These are phyloP conservation scores for Zalaria obscura DNA, from an alignment of 2,329 filamentous ascomycete genomes.

Conservation along the genomic window DNA sequence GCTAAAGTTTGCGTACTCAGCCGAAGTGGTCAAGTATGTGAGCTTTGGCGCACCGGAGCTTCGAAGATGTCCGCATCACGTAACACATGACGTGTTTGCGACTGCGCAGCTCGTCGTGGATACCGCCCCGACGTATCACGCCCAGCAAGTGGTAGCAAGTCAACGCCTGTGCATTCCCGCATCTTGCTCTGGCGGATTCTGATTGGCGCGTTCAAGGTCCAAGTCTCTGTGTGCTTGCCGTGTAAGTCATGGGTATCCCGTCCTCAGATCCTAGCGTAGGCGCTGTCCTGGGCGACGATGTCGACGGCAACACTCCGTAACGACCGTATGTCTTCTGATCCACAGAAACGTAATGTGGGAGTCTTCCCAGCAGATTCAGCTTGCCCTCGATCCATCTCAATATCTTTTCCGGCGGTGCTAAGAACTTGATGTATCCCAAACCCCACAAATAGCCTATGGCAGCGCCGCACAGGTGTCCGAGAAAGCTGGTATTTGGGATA, in stretches of 20 bases:
- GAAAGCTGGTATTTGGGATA: constrained; percentile 65
- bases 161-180: too few relatives aligned
- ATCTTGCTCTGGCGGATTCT: too few relatives aligned
- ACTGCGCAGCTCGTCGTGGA: too few relatives aligned
- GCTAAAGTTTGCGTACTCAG: too few relatives aligned
- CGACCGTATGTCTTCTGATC: constrained; percentile 93
- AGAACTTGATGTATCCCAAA: constrained; percentile 74
- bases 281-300: constrained; percentile 6
- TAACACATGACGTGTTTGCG: too few relatives aligned
- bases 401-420: constrained; percentile 78
- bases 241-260: constrained; percentile 40
- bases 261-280: constrained; percentile 15
- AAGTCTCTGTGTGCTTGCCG: constrained; percentile 52
- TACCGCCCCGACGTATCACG: too few relatives aligned
- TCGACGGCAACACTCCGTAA: constrained; percentile 67
- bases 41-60: too few relatives aligned
- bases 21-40: too few relatives aligned
- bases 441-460: constrained; percentile 76
- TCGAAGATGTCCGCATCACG: too few relatives aligned
- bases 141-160: too few relatives aligned
- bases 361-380: constrained; percentile 65
- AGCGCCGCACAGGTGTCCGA: constrained; percentile 80
- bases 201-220: constrained; percentile 39
- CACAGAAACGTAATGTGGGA: constrained; percentile 86
- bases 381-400: constrained; percentile 81